phyloP scores from a whole-genome alignment of 2,329 filamentous ascomycete genomes.

The Colletotrichum sp. region DNA sequence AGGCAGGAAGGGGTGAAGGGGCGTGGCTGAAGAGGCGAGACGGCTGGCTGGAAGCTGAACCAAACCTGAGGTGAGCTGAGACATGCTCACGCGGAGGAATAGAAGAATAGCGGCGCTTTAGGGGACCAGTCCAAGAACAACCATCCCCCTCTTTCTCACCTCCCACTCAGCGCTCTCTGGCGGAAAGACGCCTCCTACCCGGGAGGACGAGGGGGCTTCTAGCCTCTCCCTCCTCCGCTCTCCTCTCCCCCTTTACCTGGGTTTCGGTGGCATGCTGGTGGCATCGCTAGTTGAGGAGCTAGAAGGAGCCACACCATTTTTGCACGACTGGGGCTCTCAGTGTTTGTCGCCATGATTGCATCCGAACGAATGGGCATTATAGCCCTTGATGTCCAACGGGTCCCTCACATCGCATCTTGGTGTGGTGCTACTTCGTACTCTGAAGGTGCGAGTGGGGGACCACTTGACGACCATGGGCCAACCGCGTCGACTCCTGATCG shows the following conservation, averaged over 20 bases:
- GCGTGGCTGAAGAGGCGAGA: not conserved
- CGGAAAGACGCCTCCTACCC: not conserved
- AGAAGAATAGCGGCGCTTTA: not conserved
- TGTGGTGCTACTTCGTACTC: not conserved
- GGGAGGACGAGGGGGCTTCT: not conserved
- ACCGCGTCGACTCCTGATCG: not conserved
- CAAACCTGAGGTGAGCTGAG: constrained; percentile 10
- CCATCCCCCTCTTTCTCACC: not conserved
- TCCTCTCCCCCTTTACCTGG: not conserved
- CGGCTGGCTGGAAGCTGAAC: constrained; percentile 1
- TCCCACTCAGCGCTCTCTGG: not conserved
- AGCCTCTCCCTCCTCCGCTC: not conserved
- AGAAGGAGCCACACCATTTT: not conserved
- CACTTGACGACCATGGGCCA: not conserved
- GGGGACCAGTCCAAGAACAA: not conserved
- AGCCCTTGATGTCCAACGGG: not conserved
- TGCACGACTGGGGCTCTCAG: not conserved
- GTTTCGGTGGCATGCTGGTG: not conserved
- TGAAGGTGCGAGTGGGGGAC: not conserved
- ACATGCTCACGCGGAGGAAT: constrained; percentile 2
- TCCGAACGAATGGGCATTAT: not conserved
- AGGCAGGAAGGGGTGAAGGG: not conserved
- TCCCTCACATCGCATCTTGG: not conserved
- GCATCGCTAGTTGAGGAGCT: not conserved
- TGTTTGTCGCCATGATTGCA: not conserved